Evolutionary conservation across 1,284 basidiomycete genomes (phyloP), one percentile per base, ranked within the genome.

Genomic region (Pyrrhoderma noxium): DNA sequence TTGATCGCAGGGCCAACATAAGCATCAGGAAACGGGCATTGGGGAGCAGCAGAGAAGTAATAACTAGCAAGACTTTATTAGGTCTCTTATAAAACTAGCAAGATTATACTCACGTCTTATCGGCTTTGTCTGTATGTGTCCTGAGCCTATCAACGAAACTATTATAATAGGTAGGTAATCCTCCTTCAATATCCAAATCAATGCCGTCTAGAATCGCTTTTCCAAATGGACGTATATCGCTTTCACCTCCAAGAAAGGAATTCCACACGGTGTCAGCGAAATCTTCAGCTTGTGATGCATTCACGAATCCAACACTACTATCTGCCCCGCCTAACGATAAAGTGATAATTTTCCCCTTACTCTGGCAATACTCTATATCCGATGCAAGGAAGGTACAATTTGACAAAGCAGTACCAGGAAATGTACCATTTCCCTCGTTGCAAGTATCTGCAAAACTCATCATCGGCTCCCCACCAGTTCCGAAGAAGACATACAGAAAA

Each of bases 141-240:
- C 60, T 56, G 3, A 65, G 44, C 44, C 56, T 57, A 47, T 60
- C 63, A 25, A 65, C 59, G 36, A 65, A 64, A 14, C 59, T 58
- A 23, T 54, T 54, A 44, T 62, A 64, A 27, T 58, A 58, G 16
- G 57, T 53, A 18, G 53, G 57, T 3, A 55, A 47, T 18, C 63
- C 63, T 25, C 59, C 58, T 51, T 64, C 63, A 43, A 64, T 62
- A 49, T 64, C 63, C 11, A 64, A 54, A 49, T 64, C 63, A 40
- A 64, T 57, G 1, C 62, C 62, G 44, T 64, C 63, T 2, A 64
- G 58, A 4, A 62, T 58, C 11, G 62, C 63, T 16, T 52, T 45
- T 9, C 63, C 63, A 51, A 64, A 62, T 4, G 63, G 63, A 21
- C 63, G 49, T 8, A 60, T 58, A 8, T 60, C 54, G 21, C 57